Conservation (phyloP, 163 green algal species). For the Scenedesmus sp. region DNA sequence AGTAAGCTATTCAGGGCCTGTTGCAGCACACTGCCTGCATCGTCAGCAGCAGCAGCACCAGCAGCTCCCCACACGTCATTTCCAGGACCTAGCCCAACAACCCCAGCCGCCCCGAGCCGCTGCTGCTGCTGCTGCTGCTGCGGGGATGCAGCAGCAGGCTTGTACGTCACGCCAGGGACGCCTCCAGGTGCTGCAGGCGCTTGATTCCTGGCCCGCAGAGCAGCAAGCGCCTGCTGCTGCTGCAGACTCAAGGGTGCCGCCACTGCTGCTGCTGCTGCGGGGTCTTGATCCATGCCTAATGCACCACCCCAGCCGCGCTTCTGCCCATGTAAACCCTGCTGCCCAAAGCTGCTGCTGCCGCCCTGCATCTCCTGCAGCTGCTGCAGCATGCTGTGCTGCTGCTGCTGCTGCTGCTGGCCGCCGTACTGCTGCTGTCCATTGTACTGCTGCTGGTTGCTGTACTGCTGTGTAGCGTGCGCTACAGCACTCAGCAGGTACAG, state of each 20-base stretch:
- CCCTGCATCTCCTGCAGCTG: neutral
- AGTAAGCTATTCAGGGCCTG: conserved; percentile 23
- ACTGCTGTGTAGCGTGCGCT: conserved; percentile 26
- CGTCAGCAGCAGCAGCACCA: conserved; percentile 25
- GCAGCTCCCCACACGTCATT: conserved; percentile 11
- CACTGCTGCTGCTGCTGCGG: conserved; percentile 1
- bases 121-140: neutral
- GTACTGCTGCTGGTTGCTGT: neutral
- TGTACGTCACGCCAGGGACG: neutral
- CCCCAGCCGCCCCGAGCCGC: neutral
- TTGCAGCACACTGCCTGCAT: conserved; percentile 9
- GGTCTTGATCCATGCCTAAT: neutral
- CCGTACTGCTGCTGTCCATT: neutral
- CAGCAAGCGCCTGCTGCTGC: conserved; percentile 13
- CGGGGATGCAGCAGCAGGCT: neutral
- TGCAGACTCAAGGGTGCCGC: neutral
- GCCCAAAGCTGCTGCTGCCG: neutral
- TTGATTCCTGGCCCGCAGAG: neutral
- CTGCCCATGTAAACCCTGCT: neutral
- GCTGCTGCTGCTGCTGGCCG: neutral
- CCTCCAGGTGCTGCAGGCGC: neutral
- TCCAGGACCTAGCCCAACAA: neutral
- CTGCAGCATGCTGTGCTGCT: neutral
- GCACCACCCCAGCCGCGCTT: neutral
- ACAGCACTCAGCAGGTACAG: conserved; percentile 37